Percentiles rank a stretch among this genome's conserved stretches.
Evolutionary conservation across 2,329 filamentous ascomycete species (phyloP).

Genomic region (Trichoderma oligosporum): DNA sequence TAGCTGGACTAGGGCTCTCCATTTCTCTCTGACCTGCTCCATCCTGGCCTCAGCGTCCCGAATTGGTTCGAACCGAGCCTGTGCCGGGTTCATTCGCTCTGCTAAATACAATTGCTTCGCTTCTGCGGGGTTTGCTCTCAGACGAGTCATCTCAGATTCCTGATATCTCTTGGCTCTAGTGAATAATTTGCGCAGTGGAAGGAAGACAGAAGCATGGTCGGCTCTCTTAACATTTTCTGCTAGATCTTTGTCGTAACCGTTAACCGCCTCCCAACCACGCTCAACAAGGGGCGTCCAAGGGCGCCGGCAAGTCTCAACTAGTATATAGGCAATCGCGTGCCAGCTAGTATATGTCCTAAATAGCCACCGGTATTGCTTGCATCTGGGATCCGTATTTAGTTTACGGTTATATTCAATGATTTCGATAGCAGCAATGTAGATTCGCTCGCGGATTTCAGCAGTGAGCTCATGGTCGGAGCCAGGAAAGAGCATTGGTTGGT

Average conservation of each 20-base stretch:
- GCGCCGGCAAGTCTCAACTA: slow-evolving; percentile 45
- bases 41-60: slow-evolving; percentile 45
- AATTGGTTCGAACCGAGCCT: slow-evolving; percentile 46
- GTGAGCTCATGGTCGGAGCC: slow-evolving; percentile 54
- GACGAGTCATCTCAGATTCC: slow-evolving; percentile 46
- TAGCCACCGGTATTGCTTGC: slow-evolving; percentile 47
- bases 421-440: slow-evolving; percentile 70
- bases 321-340: slow-evolving; percentile 48
- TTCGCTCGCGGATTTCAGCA: slow-evolving; percentile 60
- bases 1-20: slow-evolving; percentile 47
- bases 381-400: slow-evolving; percentile 56
- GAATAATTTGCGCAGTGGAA: slow-evolving; percentile 54
- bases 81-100: slow-evolving; percentile 43
- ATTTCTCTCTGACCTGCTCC: slow-evolving; percentile 46
- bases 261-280: slow-evolving; percentile 48
- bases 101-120: slow-evolving; percentile 48
- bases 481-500: slow-evolving; percentile 66
- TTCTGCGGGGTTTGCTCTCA: slow-evolving; percentile 47
- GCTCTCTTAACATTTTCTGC: slow-evolving; percentile 44
- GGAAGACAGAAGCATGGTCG: slow-evolving; percentile 48
- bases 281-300: slow-evolving; percentile 50
- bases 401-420: slow-evolving; percentile 67
- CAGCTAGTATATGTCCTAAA: slow-evolving; percentile 51
- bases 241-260: slow-evolving; percentile 38
- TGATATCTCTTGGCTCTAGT: slow-evolving; percentile 50